A percentile compares a stretch with the other conserved stretches of the same genome.
phyloP scores from a whole-genome alignment of 2,329 filamentous ascomycete species.

The Ceratocystis lukuohia region DNA sequence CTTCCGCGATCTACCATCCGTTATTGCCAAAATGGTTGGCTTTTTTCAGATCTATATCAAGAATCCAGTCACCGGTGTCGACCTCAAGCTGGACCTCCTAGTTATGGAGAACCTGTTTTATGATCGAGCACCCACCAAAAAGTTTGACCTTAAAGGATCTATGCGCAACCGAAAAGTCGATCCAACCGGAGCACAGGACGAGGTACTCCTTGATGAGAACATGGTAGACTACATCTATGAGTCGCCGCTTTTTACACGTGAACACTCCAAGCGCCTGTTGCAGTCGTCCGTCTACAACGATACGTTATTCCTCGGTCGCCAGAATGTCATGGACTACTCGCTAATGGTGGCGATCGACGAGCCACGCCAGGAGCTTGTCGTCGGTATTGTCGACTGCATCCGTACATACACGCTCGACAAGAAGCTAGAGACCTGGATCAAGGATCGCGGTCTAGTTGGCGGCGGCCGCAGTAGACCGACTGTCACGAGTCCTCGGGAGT shows the following conservation, averaged over 20 bases:
- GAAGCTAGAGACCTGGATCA: constrained; percentile 99
- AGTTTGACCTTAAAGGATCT: constrained; percentile 91
- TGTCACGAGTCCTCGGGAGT: constrained; percentile 93
- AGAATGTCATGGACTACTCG: constrained; percentile 98
- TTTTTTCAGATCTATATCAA: constrained; percentile 97
- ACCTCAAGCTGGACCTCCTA: constrained; percentile 87
- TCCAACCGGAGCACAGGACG: constrained; percentile 86
- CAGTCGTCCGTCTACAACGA: constrained; percentile 93
- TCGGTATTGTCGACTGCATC: constrained; percentile 97
- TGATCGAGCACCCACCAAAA: constrained; percentile 75
- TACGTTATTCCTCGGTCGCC: constrained; percentile 81
- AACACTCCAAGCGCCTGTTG: constrained; percentile 90
- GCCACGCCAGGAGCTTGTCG: constrained; percentile 73
- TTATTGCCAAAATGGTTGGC: constrained; percentile 98
- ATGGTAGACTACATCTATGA: constrained; percentile 99
- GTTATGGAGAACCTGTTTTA: constrained; percentile 99
- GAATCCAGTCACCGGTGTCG: constrained; percentile 77
- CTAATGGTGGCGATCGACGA: constrained; percentile 98
- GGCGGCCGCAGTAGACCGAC: constrained; percentile 74
- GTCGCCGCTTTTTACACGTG: constrained; percentile 83
- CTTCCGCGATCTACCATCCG: constrained; percentile 87
- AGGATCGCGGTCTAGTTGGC: constrained; percentile 74
- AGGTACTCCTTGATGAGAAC: constrained; percentile 93
- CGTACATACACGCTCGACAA: constrained; percentile 99
- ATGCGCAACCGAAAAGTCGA: constrained; percentile 98